These are phyloP conservation scores for Platanus orientalis DNA, from an alignment of 164 flowering plant genomes.

Conservation along the genomic window DNA sequence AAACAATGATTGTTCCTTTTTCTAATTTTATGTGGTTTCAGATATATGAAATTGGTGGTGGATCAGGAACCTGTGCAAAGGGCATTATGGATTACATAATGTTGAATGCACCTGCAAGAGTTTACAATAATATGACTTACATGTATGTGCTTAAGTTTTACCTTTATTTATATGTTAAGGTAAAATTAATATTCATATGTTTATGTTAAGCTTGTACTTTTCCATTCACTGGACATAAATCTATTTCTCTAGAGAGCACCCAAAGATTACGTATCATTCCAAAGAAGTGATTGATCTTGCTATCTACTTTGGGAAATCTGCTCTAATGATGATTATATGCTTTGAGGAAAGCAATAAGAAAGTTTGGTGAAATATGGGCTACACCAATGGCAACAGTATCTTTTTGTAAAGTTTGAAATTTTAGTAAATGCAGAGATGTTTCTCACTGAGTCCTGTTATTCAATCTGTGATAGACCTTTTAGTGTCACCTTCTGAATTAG, in stretches of 20 bases:
- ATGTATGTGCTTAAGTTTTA: slow-evolving; percentile 51
- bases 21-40: slow-evolving; percentile 30
- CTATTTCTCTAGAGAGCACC: background rate
- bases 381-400: background rate
- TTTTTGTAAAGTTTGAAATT: background rate
- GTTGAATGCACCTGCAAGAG: slow-evolving; percentile 90
- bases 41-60: slow-evolving; percentile 99
- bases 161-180: background rate
- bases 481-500: background rate
- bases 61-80: slow-evolving; percentile 98
- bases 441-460: background rate
- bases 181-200: background rate
- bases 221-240: background rate
- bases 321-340: background rate
- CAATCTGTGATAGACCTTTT: background rate
- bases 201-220: background rate
- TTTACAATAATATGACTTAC: slow-evolving; percentile 85
- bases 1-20: slow-evolving; percentile 5
- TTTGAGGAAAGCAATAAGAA: background rate
- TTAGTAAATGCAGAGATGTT: background rate
- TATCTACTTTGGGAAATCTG: background rate
- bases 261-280: background rate
- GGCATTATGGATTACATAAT: slow-evolving; percentile 96
- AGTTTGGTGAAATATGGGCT: background rate
- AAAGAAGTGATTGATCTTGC: background rate